Base-by-base conservation (phyloP, 306 rosid species). In the Carpinus fangiana region DNA sequence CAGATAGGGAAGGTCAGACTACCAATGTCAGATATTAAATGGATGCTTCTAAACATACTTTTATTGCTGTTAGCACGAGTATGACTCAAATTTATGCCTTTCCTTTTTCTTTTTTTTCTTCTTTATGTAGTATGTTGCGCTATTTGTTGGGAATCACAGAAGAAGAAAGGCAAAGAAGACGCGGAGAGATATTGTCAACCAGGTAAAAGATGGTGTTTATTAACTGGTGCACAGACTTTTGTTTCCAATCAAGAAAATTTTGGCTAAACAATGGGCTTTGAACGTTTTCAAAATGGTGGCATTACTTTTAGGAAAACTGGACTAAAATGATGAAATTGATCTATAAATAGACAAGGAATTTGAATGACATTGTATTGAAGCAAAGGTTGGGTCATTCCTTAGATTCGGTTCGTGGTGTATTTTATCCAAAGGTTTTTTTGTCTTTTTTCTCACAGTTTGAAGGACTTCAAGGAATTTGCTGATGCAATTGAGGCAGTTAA, bases 101-200 rank as follows among this genome's bases (percentile, higher is more conserved):
- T 53, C n/a, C 36, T 47, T 59, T 61, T 16, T n/a, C n/a, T 54
- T 59, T 60, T 74, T 67, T 38, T 14, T 67, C 76, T n/a, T n/a
- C n/a, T n/a, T n/a, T n/a, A n/a, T 68, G 72, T 83, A 91, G 97
- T 81, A 81, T 95, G 93, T 74, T 90, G 90, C 92, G 94, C 75
- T 53, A 93, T 85, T 89, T 95, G 60, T 82, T 95, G 78, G 99
- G 99, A 61, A 62, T 93, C 84, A 90, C 96, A 17, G 99, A 95
- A 67, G 98, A 92, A 80, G 99, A 93, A 88, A 91, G 99, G 84
- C 85, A 89, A 86, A 76, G 13, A 60, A 95, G 98, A 83, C 92
- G 98, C 21, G 96, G 84, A 90, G 97, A 95, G 86, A 95, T 95
- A 84, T 80, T 95, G 75, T 81, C 97, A 80, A 93, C 99, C 17